A percentile compares a stretch with the other conserved stretches of the same genome.
Conservation (phyloP, 495 filamentous ascomycete genomes). For the Patellaria atrata region DNA sequence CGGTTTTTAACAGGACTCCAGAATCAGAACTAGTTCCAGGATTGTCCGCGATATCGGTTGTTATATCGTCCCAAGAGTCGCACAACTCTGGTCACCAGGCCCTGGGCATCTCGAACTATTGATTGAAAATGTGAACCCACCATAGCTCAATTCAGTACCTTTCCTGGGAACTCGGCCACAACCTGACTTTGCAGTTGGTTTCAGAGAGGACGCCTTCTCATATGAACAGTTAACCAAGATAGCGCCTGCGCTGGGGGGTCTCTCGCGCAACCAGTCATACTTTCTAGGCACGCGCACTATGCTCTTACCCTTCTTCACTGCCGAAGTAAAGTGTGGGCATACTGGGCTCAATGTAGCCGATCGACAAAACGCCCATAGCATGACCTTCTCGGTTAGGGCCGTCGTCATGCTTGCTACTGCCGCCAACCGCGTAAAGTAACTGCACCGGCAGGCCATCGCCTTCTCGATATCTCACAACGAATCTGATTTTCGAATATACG, state of each 20-base stretch:
- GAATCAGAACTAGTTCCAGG: too few relatives aligned
- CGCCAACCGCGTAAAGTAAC: constrained; percentile 7
- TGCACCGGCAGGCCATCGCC: constrained; percentile 8
- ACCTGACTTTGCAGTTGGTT: constrained; percentile 7
- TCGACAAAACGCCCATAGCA: constrained; percentile 16
- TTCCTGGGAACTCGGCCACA: constrained; percentile 6
- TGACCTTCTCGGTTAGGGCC: constrained; percentile 4
- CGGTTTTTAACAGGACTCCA: too few relatives aligned
- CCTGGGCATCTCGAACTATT: too few relatives aligned
- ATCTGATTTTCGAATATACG: constrained; percentile 9
- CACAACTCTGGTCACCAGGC: too few relatives aligned
- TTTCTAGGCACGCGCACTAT: constrained; percentile 15
- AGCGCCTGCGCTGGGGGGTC: constrained; percentile 5
- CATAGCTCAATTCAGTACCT: too few relatives aligned
- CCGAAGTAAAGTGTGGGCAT: constrained; percentile 15
- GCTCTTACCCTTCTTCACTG: constrained; percentile 17
- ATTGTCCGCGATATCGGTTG: too few relatives aligned
- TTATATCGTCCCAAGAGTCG: too few relatives aligned
- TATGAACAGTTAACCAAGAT: constrained; percentile 10
- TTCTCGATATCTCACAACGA: constrained; percentile 12
- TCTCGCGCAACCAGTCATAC: constrained; percentile 3
- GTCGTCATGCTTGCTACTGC: constrained; percentile 4
- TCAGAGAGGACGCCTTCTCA: constrained; percentile 8
- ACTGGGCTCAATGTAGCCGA: constrained; percentile 16
- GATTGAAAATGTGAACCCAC: too few relatives aligned